Base-by-base conservation (phyloP, 371 early-diverging fungal genomes). In the Zychaea mexicana region DNA sequence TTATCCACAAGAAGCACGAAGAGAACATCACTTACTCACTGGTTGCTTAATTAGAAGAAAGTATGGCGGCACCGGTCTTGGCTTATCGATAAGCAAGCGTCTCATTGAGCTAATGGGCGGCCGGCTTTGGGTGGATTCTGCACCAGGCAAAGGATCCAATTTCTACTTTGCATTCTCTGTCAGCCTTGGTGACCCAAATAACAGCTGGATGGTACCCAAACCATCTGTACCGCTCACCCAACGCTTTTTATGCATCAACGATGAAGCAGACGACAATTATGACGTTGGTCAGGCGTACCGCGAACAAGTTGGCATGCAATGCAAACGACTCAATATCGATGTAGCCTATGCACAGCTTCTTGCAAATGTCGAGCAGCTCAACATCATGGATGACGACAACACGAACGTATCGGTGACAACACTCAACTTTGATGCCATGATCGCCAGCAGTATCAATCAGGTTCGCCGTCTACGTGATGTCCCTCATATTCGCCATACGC, bases 71-170 rank as follows among this genome's bases (percentile, higher is more conserved):
- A 91, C 93, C 24, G 94, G 96, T 1, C 79, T 96, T 13, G 96
- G 96, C 0, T 73, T 96, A 42, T 87, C 90, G 12, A 94, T 96
- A 38, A 90, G 89, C 7, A 87, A 86, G 69, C 82, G 86, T 39
- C 77, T 96, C 7, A 90, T 89, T 22, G 77, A 85, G 42, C 67
- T 93, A 42, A 90, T 94, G 88, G 92, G 91, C 24, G 96, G 95
- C 28, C 76, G 85, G 61, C 81, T 96, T 26, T 87, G 89, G 85
- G 92, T 92, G 8, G 84, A 85, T 65, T 86, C 89, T 45, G 83
- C 76, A 17, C 85, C 79, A 62, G 90, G 88, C 17, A 72, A 81
- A 55, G 92, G 93, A 13, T 90, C 91, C 0, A 81, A 85, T 66
- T 93, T 92, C 73, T 89, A 83, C 71, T 92, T 92, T 57, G 88